These are phyloP conservation scores for Entelexis sorbosivorans DNA, from an alignment of 1,139 yeast species.

Conservation along the genomic window DNA sequence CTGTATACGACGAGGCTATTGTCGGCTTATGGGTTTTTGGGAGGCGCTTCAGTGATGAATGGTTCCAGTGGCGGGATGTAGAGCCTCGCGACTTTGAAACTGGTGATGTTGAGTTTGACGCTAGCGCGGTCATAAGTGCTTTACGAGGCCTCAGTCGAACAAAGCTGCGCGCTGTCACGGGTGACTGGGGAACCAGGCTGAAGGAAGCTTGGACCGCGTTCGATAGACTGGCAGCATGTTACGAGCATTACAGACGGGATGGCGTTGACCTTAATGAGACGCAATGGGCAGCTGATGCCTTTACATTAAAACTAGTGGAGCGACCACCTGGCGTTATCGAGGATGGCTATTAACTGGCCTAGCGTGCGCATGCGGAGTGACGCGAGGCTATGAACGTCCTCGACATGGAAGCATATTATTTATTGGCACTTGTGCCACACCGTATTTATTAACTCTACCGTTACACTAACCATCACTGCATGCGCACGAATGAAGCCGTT, in stretches of 20 bases:
- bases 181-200: background rate
- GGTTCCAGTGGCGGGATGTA: background rate
- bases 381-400: too few relatives aligned
- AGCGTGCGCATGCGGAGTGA: background rate
- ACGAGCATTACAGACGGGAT: background rate
- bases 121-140: background rate
- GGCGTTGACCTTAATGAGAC: background rate
- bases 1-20: background rate
- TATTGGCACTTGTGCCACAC: too few relatives aligned
- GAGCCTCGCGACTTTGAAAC: background rate
- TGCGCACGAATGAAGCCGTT: background rate
- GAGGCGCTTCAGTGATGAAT: background rate
- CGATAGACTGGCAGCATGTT: background rate
- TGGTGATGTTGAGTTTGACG: background rate
- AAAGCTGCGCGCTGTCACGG: background rate
- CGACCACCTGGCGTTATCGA: background rate
- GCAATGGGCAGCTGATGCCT: background rate
- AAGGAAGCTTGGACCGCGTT: background rate
- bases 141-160: background rate
- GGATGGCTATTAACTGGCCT: background rate
- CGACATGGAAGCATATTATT: too few relatives aligned
- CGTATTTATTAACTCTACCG: too few relatives aligned
- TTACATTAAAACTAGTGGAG: background rate
- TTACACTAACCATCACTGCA: too few relatives aligned
- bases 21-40: constrained; percentile 2